Evolutionary conservation across 306 rosid genomes (phyloP).

Genomic region (Canavalia gladiata): DNA sequence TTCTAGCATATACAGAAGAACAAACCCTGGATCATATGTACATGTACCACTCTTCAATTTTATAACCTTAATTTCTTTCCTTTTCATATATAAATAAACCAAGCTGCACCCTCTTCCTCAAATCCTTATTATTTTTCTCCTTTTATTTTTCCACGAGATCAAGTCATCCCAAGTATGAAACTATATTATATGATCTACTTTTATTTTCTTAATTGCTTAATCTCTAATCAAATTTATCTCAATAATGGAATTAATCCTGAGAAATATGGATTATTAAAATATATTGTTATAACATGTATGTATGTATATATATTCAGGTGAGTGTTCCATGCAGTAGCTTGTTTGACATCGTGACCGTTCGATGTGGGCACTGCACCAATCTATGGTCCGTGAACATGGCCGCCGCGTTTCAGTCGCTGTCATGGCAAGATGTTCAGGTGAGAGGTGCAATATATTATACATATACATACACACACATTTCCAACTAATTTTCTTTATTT

Average conservation of each 20-base stretch:
- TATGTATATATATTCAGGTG: slow-evolving; percentile 65
- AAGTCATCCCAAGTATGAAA: neutral
- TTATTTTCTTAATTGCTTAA: neutral
- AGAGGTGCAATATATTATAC: slow-evolving; percentile 6
- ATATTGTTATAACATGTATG: no score
- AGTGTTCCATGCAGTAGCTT: slow-evolving; percentile 99
- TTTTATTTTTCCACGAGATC: neutral
- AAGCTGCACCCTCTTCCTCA: neutral
- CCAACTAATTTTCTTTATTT: neutral
- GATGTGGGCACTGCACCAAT: slow-evolving; percentile 99
- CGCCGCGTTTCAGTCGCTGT: slow-evolving; percentile 90
- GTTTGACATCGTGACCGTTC: slow-evolving; percentile 94
- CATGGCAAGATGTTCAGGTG: slow-evolving; percentile 94
- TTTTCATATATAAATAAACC: slow-evolving; percentile 14
- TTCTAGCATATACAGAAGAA: neutral
- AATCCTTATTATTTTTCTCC: neutral
- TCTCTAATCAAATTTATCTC: neutral
- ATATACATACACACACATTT: neutral
- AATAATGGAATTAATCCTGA: neutral
- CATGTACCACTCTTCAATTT: slow-evolving; percentile 17
- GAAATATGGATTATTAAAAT: no score
- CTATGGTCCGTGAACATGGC: slow-evolving; percentile 99
- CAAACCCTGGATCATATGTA: neutral
- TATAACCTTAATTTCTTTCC: slow-evolving; percentile 21
- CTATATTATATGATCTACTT: neutral